phyloP scores from a whole-genome alignment of 345 rosid species.

The Crucihimalaya himalaica region DNA sequence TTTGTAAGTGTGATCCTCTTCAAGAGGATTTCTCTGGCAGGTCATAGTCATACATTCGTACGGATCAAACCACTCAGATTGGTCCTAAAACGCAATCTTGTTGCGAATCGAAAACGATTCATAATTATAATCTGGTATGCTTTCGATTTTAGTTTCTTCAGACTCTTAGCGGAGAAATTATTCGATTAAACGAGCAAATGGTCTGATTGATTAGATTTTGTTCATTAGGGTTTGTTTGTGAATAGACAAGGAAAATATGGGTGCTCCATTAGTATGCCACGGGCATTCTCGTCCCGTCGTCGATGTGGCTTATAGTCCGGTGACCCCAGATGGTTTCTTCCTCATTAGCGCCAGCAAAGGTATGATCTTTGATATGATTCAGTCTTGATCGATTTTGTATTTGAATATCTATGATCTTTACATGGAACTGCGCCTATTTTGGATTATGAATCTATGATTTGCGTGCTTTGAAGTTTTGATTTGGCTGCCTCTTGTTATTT shows the following conservation, averaged over 20 bases:
- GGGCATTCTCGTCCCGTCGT: constrained; percentile 90
- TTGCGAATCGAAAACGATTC: neutral
- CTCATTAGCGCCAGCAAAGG: constrained; percentile 89
- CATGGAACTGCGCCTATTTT: constrained; percentile 11
- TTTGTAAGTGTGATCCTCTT: constrained; percentile 21
- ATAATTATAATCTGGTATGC: neutral
- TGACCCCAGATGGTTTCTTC: constrained; percentile 84
- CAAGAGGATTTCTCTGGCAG: constrained; percentile 15
- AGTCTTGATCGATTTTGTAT: constrained; percentile 17
- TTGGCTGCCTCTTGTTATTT: neutral
- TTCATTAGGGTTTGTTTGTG: constrained; percentile 12
- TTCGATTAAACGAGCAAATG: neutral
- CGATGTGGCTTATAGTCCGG: constrained; percentile 73
- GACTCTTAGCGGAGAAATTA: neutral
- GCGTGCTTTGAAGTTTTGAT: neutral
- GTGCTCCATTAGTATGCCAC: constrained; percentile 77
- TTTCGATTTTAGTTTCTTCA: neutral
- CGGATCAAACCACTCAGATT: constrained; percentile 26
- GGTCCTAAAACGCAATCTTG: constrained; percentile 6
- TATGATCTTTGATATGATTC: constrained; percentile 27
- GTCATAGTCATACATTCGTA: constrained; percentile 5
- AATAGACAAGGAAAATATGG: constrained; percentile 59
- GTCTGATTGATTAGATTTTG: constrained; percentile 10
- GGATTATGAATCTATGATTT: constrained; percentile 1
- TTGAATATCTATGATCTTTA: neutral